Evolutionary conservation across 306 rosid genomes (phyloP).

Genomic region (Acacia acuminata): DNA sequence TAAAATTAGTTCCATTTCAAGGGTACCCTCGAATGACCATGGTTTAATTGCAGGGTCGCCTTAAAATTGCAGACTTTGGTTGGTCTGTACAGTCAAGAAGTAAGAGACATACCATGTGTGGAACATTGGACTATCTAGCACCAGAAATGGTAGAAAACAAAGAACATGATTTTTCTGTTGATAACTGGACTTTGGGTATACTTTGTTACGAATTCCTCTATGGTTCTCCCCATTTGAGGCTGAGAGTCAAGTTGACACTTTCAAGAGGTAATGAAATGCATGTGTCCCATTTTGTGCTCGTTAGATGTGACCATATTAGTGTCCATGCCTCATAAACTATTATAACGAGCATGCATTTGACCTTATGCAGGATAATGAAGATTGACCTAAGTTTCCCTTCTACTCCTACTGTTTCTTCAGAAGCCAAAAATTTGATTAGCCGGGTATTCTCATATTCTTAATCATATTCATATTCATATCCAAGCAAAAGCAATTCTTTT

Average conservation of each 20-base stretch:
- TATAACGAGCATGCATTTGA: background rate
- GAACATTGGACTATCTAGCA: slow-evolving; percentile 90
- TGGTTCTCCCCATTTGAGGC: slow-evolving; percentile 94
- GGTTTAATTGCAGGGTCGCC: slow-evolving; percentile 61
- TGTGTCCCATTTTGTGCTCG: background rate
- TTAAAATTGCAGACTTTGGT: slow-evolving; percentile 93
- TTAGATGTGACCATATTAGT: background rate
- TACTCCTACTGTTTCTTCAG: slow-evolving; percentile 56
- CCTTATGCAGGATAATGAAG: slow-evolving; percentile 59
- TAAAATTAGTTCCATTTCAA: background rate
- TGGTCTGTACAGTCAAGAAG: slow-evolving; percentile 87
- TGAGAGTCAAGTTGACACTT: slow-evolving; percentile 79
- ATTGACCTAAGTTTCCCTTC: slow-evolving; percentile 73
- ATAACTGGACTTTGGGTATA: slow-evolving; percentile 87
- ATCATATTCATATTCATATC: background rate
- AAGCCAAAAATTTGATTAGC: slow-evolving; percentile 72
- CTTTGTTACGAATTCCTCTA: slow-evolving; percentile 90
- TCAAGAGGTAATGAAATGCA: slow-evolving; percentile 50
- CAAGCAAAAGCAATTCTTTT: background rate
- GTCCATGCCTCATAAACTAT: background rate
- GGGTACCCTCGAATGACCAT: slow-evolving; percentile 10
- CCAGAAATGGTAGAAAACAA: slow-evolving; percentile 92
- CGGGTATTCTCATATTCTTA: slow-evolving; percentile 43
- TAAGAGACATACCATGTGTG: slow-evolving; percentile 90
- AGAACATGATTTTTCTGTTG: slow-evolving; percentile 84